Evolutionary conservation across 768 basidiomycete genomes (phyloP).

Genomic region (Lactarius tabidus): DNA sequence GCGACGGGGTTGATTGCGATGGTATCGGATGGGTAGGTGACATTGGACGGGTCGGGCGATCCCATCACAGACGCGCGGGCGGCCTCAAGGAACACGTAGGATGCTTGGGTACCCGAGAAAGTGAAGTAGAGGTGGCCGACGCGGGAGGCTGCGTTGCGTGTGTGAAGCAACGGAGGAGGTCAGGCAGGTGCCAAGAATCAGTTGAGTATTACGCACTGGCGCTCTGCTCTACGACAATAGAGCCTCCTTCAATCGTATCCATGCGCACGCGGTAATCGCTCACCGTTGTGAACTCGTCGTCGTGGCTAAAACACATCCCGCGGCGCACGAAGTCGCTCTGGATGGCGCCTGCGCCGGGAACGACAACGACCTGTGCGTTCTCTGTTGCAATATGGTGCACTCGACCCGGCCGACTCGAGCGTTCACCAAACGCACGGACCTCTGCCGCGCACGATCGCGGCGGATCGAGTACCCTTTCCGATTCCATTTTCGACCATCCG

Average conservation of each 20-base stretch:
- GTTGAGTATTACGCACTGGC: slow-evolving; percentile 55
- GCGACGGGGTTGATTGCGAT: slow-evolving; percentile 41
- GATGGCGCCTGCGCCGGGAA: slow-evolving; percentile 52
- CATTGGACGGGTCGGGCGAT: slow-evolving; percentile 42
- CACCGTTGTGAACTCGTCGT: slow-evolving; percentile 50
- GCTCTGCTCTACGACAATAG: slow-evolving; percentile 54
- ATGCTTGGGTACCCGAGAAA: slow-evolving; percentile 43
- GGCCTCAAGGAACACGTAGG: slow-evolving; percentile 65
- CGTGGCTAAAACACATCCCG: slow-evolving; percentile 49
- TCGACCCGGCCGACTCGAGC: too few relatives aligned
- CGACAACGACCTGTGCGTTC: slow-evolving; percentile 57
- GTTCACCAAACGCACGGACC: too few relatives aligned
- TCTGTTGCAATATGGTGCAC: too few relatives aligned
- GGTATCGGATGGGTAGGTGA: slow-evolving; percentile 52
- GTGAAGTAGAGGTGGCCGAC: slow-evolving; percentile 73
- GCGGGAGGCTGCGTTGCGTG: slow-evolving; percentile 51
- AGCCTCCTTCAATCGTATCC: slow-evolving; percentile 48
- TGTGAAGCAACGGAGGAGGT: background rate
- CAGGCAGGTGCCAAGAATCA: too few relatives aligned
- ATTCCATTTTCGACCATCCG: too few relatives aligned
- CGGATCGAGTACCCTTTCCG: too few relatives aligned
- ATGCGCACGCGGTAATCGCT: slow-evolving; percentile 56
- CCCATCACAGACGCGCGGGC: slow-evolving; percentile 60
- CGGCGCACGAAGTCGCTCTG: slow-evolving; percentile 54
- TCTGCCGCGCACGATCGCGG: too few relatives aligned